Percentiles rank a stretch among this genome's conserved stretches.
Evolutionary conservation across 2,329 filamentous ascomycete species (phyloP).

Genomic region (Botrytis galanthina): DNA sequence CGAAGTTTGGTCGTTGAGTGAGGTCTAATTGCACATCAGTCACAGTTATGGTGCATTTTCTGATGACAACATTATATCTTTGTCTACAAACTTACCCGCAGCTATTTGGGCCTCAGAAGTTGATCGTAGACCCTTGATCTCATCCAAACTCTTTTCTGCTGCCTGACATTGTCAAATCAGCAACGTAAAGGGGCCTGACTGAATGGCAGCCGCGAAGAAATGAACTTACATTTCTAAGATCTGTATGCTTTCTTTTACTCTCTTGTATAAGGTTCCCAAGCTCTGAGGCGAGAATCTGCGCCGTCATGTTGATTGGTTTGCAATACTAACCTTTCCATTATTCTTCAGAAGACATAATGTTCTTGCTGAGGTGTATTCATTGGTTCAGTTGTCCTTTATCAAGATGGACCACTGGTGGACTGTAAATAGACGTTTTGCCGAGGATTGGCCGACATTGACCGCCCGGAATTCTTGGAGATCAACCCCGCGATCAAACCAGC

Average conservation of each 20-base stretch:
- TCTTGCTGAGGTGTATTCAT: not conserved
- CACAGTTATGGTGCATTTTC: not conserved
- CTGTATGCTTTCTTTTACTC: constrained; percentile 90
- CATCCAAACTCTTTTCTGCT: constrained; percentile 88
- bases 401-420: too few species aligned
- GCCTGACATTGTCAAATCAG: constrained; percentile 53
- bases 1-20: constrained; percentile 75
- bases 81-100: constrained; percentile 36
- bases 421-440: not conserved
- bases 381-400: constrained; percentile 17
- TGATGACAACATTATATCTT: not conserved
- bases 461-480: constrained; percentile 8
- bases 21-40: constrained; percentile 60
- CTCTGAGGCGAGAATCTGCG: constrained; percentile 84
- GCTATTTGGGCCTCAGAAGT: constrained; percentile 64
- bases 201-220: constrained; percentile 3
- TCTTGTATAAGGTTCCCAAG: constrained; percentile 90
- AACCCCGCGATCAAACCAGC: constrained; percentile 13
- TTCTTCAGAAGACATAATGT: constrained; percentile 12
- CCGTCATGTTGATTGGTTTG: constrained; percentile 63
- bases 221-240: constrained; percentile 71
- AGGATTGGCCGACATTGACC: constrained; percentile 19
- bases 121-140: constrained; percentile 73
- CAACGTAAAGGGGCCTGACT: constrained; percentile 19
- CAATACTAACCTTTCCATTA: constrained; percentile 29